Conservation (phyloP, 2,329 filamentous ascomycete species). For the Ophiosphaerella korrae region DNA sequence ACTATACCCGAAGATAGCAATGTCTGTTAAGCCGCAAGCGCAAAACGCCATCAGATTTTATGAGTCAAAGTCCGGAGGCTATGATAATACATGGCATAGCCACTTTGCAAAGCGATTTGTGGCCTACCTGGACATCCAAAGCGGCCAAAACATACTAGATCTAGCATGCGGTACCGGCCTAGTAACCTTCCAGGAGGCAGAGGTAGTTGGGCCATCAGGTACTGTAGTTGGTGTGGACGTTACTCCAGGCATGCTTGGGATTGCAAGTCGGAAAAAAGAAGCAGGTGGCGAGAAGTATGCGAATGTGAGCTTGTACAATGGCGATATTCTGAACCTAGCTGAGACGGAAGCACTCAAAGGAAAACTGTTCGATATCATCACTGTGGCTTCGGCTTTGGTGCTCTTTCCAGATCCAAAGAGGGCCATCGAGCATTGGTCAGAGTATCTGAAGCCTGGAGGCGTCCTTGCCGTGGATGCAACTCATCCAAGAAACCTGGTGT, state of each 20-base stretch:
- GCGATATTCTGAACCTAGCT: slow-evolving; percentile 46
- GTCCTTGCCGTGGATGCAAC: slow-evolving; percentile 47
- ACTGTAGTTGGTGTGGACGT: slow-evolving; percentile 51
- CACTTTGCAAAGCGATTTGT: slow-evolving; percentile 48
- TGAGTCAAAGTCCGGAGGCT: slow-evolving; percentile 40
- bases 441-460: slow-evolving; percentile 49
- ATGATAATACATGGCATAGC: slow-evolving; percentile 51
- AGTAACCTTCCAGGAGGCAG: slow-evolving; percentile 46
- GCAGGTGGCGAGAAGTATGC: slow-evolving; percentile 31
- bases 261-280: slow-evolving; percentile 40
- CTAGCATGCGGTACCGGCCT: slow-evolving; percentile 55
- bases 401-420: slow-evolving; percentile 46
- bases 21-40: slow-evolving; percentile 28
- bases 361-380: slow-evolving; percentile 43
- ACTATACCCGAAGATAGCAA: slow-evolving; percentile 2
- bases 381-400: slow-evolving; percentile 49
- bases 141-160: slow-evolving; percentile 51
- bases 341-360: slow-evolving; percentile 28
- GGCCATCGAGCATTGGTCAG: slow-evolving; percentile 46
- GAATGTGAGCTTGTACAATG: slow-evolving; percentile 43
- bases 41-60: slow-evolving; percentile 43
- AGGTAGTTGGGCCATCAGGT: slow-evolving; percentile 47
- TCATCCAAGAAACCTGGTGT: slow-evolving; percentile 45
- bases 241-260: slow-evolving; percentile 47
- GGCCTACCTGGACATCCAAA: slow-evolving; percentile 34